Percentiles rank a stretch among this genome's conserved stretches.
phyloP scores from a whole-genome alignment of 2,329 filamentous ascomycete genomes.

The Colletotrichum simmondsii region DNA sequence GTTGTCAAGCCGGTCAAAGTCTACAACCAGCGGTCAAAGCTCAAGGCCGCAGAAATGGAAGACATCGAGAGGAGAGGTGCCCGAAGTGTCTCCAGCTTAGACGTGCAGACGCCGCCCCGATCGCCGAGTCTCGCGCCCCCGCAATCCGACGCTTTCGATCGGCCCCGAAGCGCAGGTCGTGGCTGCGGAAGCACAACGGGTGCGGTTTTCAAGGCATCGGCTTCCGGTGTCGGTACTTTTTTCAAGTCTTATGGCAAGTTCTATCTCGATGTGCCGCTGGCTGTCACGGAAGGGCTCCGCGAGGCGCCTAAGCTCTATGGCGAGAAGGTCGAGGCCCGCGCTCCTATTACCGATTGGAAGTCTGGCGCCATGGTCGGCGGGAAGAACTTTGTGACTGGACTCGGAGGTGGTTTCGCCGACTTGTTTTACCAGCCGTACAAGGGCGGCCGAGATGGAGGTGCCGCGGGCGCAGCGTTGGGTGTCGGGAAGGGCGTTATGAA shows the following conservation, averaged over 20 bases:
- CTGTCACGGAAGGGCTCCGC: slow-evolving; percentile 62
- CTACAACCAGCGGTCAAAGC: slow-evolving; percentile 19
- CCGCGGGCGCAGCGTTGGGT: slow-evolving; percentile 52
- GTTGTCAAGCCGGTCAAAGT: slow-evolving; percentile 35
- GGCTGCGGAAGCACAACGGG: slow-evolving; percentile 9
- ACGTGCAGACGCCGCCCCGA: neutral
- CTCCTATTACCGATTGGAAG: slow-evolving; percentile 56
- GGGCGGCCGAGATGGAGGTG: slow-evolving; percentile 52
- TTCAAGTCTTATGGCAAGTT: slow-evolving; percentile 50
- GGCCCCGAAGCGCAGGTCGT: neutral
- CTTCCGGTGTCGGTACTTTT: slow-evolving; percentile 47
- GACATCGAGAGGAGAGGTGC: neutral
- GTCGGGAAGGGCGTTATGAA: slow-evolving; percentile 53
- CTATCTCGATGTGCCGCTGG: slow-evolving; percentile 57
- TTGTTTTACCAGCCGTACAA: slow-evolving; percentile 54
- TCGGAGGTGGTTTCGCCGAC: slow-evolving; percentile 56
- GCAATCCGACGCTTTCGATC: neutral
- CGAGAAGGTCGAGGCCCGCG: slow-evolving; percentile 45
- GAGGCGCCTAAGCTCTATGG: slow-evolving; percentile 64
- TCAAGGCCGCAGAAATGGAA: neutral
- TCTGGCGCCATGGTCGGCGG: slow-evolving; percentile 55
- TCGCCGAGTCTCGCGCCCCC: slow-evolving; percentile 1
- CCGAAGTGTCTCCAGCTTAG: neutral
- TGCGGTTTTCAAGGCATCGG: slow-evolving; percentile 28
- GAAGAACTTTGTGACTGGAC: slow-evolving; percentile 54